Percentiles rank a stretch among this genome's conserved stretches.
Evolutionary conservation across 345 rosid genomes (phyloP).

Genomic region (Tarenaya hassleriana): DNA sequence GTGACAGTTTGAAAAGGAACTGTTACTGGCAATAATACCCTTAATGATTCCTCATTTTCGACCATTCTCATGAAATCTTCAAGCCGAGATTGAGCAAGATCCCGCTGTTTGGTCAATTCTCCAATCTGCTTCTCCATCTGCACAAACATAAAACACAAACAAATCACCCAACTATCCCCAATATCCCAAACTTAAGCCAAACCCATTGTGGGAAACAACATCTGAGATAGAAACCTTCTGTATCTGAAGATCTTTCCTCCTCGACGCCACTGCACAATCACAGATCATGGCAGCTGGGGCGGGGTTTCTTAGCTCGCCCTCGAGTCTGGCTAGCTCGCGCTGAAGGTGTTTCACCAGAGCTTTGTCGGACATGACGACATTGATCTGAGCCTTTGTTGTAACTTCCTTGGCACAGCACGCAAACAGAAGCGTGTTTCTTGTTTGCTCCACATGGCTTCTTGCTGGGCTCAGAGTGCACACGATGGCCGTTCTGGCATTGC

Average conservation of each 20-base stretch:
- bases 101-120: constrained; percentile 69
- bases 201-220: no score
- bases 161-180: no score
- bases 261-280: constrained; percentile 38
- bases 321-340: no score
- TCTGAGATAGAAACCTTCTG: no score
- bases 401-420: constrained; percentile 97
- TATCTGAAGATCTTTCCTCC: constrained; percentile 73
- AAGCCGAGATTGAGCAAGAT: constrained; percentile 79
- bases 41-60: constrained; percentile 45
- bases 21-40: constrained; percentile 37
- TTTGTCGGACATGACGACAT: constrained; percentile 78
- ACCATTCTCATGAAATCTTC: constrained; percentile 65
- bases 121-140: constrained; percentile 83
- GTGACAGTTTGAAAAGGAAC: constrained; percentile 40
- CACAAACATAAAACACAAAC: no score
- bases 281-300: constrained; percentile 35
- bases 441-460: constrained; percentile 83
- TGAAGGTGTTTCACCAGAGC: no score
- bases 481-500: constrained; percentile 89
- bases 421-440: constrained; percentile 86
- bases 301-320: constrained; percentile 52
- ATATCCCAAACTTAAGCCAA: no score
- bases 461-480: constrained; percentile 97
- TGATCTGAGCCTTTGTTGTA: constrained; percentile 80